phyloP scores from a whole-genome alignment of 2,329 filamentous ascomycete species.

The Cordyceps javanica region DNA sequence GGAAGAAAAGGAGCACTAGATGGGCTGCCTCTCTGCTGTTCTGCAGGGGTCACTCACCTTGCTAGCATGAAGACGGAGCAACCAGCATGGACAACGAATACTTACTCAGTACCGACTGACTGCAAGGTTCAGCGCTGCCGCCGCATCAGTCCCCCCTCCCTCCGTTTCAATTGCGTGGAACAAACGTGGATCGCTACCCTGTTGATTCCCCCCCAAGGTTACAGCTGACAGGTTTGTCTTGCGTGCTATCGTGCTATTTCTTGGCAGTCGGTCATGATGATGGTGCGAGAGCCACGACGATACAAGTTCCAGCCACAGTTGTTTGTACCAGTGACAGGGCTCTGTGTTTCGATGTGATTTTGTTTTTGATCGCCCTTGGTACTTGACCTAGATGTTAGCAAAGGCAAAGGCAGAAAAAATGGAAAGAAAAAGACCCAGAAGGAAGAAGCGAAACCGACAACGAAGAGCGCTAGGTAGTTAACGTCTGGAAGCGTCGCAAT shows the following conservation, averaged over 20 bases:
- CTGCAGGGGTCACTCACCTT: not conserved
- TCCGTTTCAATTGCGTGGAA: not conserved
- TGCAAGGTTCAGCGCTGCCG: not conserved
- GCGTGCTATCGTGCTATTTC: not conserved
- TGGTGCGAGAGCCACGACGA: not conserved
- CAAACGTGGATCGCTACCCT: conserved; percentile 1
- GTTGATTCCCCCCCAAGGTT: not conserved
- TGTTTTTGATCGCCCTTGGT: not conserved
- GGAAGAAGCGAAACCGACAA: not conserved
- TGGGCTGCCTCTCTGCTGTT: not conserved
- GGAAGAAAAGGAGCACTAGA: not conserved
- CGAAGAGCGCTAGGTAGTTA: too few species aligned
- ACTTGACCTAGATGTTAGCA: not conserved
- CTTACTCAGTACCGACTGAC: too few species aligned
- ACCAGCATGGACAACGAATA: not conserved
- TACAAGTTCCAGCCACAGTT: too few species aligned
- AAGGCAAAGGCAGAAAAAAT: too few species aligned
- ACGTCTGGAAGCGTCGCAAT: not conserved
- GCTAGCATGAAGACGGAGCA: not conserved
- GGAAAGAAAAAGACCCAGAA: not conserved
- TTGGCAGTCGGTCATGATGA: not conserved
- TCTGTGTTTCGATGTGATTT: not conserved
- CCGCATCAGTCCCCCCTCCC: not conserved
- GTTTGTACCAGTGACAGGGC: not conserved
- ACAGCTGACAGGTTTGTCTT: not conserved